Evolutionary conservation across 2,329 filamentous ascomycete species (phyloP).

Genomic region (Fusarium staphyleae): DNA sequence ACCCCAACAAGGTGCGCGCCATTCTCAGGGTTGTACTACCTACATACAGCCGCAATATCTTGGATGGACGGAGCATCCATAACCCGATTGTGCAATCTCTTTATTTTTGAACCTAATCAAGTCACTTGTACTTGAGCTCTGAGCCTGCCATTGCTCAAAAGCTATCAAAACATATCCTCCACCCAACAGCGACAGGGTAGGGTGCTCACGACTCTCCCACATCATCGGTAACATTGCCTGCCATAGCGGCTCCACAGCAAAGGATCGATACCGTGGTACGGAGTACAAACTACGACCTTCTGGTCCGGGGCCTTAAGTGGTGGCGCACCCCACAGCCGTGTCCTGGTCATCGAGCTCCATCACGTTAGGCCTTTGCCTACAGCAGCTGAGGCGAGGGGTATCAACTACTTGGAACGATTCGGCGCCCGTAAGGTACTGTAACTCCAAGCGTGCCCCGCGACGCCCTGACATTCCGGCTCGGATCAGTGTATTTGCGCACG

Average conservation of each 20-base stretch:
- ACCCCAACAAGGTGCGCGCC: background rate
- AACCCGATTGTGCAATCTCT: background rate
- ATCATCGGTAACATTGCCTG: slow-evolving; percentile 27
- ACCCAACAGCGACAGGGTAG: background rate
- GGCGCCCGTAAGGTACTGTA: background rate
- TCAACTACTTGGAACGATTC: background rate
- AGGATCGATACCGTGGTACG: slow-evolving; percentile 37
- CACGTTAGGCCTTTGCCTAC: slow-evolving; percentile 1
- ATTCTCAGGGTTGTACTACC: background rate
- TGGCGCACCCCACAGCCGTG: slow-evolving; percentile 34
- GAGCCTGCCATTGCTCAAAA: background rate
- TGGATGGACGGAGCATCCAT: no score
- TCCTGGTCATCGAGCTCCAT: slow-evolving; percentile 21
- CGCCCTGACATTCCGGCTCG: background rate
- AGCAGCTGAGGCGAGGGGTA: background rate
- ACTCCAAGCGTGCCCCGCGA: background rate
- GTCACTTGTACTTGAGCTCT: background rate
- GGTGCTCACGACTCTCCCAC: slow-evolving; percentile 7
- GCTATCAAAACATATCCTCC: background rate
- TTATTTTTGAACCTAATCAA: background rate
- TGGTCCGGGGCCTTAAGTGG: slow-evolving; percentile 26
- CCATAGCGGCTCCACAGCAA: slow-evolving; percentile 33
- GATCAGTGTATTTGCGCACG: slow-evolving; percentile 8
- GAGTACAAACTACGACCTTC: slow-evolving; percentile 35
- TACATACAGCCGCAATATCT: background rate